phyloP scores from a whole-genome alignment of 768 basidiomycete species.

The Boletus barrowsii region DNA sequence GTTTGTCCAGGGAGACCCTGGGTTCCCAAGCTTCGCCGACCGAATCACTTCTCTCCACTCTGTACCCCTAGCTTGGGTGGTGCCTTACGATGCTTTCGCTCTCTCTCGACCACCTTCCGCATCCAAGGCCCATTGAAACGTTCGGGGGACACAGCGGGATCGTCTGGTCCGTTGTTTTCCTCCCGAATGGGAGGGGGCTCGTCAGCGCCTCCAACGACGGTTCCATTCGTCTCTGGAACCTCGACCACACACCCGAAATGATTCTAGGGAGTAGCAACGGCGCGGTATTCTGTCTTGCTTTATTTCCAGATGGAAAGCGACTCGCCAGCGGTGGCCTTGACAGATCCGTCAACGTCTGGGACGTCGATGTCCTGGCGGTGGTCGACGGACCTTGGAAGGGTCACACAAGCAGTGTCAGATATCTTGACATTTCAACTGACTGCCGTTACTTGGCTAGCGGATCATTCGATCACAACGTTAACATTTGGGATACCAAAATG shows the following conservation, averaged over 20 bases:
- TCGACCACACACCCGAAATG: conserved; percentile 22
- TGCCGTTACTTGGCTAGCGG: conserved; percentile 28
- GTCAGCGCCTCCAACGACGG: conserved; percentile 31
- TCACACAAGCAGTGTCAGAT: conserved; percentile 27
- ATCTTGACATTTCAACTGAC: conserved; percentile 27
- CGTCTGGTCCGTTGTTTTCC: conserved; percentile 29
- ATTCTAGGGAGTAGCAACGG: conserved; percentile 23
- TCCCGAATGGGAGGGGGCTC: conserved; percentile 23
- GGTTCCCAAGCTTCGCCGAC: conserved; percentile 19
- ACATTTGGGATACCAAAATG: conserved; percentile 29
- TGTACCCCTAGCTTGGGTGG: conserved; percentile 22
- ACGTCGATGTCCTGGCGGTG: conserved; percentile 17
- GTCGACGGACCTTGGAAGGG: conserved; percentile 23
- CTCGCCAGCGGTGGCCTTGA: conserved; percentile 31
- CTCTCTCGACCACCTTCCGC: conserved; percentile 29
- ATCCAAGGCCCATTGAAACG: conserved; percentile 19
- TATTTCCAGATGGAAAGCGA: conserved; percentile 26
- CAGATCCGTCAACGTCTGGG: conserved; percentile 31
- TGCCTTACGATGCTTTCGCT: conserved; percentile 29
- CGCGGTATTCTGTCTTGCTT: conserved; percentile 25
- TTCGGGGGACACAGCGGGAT: conserved; percentile 27
- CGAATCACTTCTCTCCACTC: conserved; percentile 21
- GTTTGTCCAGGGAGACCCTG: conserved; percentile 27
- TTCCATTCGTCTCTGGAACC: conserved; percentile 30
- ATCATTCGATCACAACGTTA: conserved; percentile 32